phyloP scores from a whole-genome alignment of 2,329 filamentous ascomycete genomes.

The Colletotrichum kahawae region DNA sequence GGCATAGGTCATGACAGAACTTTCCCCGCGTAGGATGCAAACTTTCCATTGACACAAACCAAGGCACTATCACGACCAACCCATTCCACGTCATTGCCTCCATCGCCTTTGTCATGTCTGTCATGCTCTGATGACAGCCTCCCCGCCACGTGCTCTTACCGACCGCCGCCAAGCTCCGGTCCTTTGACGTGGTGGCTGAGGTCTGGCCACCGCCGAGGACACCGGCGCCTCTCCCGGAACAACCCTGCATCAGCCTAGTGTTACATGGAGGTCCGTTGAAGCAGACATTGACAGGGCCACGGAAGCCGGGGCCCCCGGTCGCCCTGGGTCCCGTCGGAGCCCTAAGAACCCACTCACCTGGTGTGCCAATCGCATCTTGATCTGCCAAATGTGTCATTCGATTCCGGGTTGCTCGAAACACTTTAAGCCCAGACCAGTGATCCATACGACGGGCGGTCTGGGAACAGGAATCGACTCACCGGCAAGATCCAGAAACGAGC shows the following conservation, averaged over 20 bases:
- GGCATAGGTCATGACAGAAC: conserved; percentile 3
- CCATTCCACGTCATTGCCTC: not conserved
- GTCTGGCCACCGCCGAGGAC: not conserved
- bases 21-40: not conserved
- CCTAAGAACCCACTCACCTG: not conserved
- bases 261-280: not conserved
- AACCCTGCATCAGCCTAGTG: not conserved
- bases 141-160: not conserved
- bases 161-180: not conserved
- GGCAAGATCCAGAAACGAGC: not conserved
- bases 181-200: not conserved
- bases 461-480: not conserved
- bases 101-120: not conserved
- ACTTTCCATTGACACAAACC: not conserved
- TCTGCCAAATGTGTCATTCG: not conserved
- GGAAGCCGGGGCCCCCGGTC: not conserved
- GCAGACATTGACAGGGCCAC: not conserved
- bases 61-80: not conserved
- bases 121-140: not conserved
- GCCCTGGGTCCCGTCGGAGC: not conserved
- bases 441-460: not conserved
- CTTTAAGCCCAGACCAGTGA: not conserved
- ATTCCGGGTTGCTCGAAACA: not conserved
- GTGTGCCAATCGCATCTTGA: conserved; percentile 13
- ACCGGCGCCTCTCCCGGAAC: not conserved